Percentiles rank a stretch among this genome's conserved stretches.
Evolutionary conservation across 2,329 filamentous ascomycete species (phyloP).

Genomic region (Colletotrichum destructivum): DNA sequence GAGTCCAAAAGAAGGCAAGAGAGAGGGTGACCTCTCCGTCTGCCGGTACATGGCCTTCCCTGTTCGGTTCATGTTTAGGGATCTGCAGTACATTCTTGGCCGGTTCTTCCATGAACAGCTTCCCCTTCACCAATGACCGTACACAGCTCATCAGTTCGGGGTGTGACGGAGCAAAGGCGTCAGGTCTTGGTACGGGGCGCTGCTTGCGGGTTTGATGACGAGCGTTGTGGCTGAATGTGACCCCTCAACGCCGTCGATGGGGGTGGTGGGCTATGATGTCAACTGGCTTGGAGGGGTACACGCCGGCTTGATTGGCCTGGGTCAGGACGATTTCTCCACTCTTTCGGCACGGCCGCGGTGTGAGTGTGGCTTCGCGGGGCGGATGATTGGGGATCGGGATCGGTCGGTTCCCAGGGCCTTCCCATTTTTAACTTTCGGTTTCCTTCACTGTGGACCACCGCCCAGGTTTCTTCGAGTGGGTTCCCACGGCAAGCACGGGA

Average conservation of each 20-base stretch:
- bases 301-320: conserved; percentile 27
- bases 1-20: not conserved
- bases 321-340: conserved; percentile 16
- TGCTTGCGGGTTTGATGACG: conserved; percentile 40
- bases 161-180: conserved; percentile 24
- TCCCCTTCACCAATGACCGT: not conserved
- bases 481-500: conserved; percentile 29
- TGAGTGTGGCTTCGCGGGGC: conserved; percentile 35
- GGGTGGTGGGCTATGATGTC: conserved; percentile 37
- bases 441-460: not conserved
- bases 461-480: not conserved
- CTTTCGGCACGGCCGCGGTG: conserved; percentile 24
- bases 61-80: conserved; percentile 4
- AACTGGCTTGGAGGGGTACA: conserved; percentile 23
- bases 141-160: not conserved
- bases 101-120: not conserved
- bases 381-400: conserved; percentile 25
- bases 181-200: conserved; percentile 34
- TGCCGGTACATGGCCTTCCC: conserved; percentile 18
- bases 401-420: conserved; percentile 20
- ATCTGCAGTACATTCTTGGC: conserved; percentile 12
- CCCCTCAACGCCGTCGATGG: not conserved
- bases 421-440: conserved; percentile 1
- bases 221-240: conserved; percentile 38
- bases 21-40: not conserved